These are phyloP conservation scores for Eucalyptus cloeziana DNA, from an alignment of 345 rosid genomes.

Conservation along the genomic window DNA sequence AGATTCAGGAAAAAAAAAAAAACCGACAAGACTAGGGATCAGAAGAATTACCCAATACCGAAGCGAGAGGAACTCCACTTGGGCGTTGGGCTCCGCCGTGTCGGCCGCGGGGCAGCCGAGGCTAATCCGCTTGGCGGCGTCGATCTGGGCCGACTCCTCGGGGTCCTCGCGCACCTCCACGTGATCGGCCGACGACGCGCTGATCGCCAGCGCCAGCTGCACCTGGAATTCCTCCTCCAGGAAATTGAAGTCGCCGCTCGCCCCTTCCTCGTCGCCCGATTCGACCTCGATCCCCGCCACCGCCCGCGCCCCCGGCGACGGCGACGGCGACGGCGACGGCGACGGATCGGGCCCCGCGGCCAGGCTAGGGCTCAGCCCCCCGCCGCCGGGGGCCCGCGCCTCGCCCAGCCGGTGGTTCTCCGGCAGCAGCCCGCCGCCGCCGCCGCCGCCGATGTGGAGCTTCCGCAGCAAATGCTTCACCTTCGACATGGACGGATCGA, in stretches of 20 bases:
- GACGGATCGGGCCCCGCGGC: conserved; percentile 5
- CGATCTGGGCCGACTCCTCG: conserved; percentile 88
- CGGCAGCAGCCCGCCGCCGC: conserved; percentile 55
- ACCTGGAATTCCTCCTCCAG: conserved; percentile 95
- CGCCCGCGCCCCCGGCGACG: conserved; percentile 18
- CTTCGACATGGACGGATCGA: conserved; percentile 56
- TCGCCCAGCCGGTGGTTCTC: conserved; percentile 44
- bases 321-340: conserved; percentile 19
- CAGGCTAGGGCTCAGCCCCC: conserved; percentile 20
- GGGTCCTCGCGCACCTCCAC: conserved; percentile 33
- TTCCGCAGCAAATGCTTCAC: conserved; percentile 87
- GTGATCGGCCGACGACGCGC: conserved; percentile 74
- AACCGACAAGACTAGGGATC: neutral
- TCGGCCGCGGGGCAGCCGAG: conserved; percentile 54
- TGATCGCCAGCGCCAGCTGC: conserved; percentile 88
- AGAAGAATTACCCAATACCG: conserved; percentile 67
- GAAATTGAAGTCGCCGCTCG: conserved; percentile 32
- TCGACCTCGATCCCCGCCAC: conserved; percentile 45
- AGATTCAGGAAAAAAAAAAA: neutral
- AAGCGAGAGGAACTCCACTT: conserved; percentile 58
- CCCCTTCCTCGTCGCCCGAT: conserved; percentile 18
- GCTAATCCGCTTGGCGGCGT: conserved; percentile 92
- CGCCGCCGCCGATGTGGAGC: conserved; percentile 83
- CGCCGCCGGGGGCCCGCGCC: neutral
- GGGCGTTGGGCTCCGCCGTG: conserved; percentile 25